These are phyloP conservation scores for Nyssa sinensis DNA, from an alignment of 148 eudicot species.

Conservation along the genomic window DNA sequence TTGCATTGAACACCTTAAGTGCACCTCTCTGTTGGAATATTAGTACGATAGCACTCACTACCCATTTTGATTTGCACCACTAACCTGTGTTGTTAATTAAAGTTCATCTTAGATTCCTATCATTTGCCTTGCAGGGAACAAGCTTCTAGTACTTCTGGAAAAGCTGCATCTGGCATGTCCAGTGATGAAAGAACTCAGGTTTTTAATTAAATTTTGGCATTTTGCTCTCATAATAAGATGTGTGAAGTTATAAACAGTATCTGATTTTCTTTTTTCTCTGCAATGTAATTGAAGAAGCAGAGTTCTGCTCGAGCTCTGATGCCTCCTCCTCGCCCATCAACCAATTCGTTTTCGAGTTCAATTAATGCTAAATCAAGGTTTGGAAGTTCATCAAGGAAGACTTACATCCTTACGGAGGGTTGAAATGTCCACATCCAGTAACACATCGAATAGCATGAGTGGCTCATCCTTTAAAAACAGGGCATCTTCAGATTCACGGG, in stretches of 20 bases:
- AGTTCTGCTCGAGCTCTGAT: conserved; percentile 75
- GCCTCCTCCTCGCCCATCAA: conserved; percentile 84
- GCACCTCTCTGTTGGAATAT: background rate
- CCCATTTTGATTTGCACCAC: background rate
- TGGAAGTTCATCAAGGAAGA: conserved; percentile 31
- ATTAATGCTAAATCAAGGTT: conserved; percentile 30
- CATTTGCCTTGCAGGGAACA: conserved; percentile 66
- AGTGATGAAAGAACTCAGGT: conserved; percentile 93
- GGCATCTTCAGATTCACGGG: conserved; percentile 45
- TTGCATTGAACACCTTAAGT: background rate
- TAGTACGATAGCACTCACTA: background rate
- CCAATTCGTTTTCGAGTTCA: conserved; percentile 32
- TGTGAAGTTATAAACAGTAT: background rate
- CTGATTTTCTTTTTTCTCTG: conserved; percentile 1
- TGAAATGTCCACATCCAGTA: conserved; percentile 43
- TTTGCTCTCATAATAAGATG: background rate
- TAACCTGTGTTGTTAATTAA: background rate
- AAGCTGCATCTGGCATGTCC: conserved; percentile 85
- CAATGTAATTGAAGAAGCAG: conserved; percentile 46
- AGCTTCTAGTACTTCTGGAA: conserved; percentile 85
- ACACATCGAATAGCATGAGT: conserved; percentile 38
- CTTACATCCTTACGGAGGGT: conserved; percentile 22
- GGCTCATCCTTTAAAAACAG: conserved; percentile 39
- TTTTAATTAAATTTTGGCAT: conserved; percentile 8
- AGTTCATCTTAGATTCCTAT: background rate